Base-by-base conservation (phyloP, 345 rosid species). In the Camelina hispida region DNA sequence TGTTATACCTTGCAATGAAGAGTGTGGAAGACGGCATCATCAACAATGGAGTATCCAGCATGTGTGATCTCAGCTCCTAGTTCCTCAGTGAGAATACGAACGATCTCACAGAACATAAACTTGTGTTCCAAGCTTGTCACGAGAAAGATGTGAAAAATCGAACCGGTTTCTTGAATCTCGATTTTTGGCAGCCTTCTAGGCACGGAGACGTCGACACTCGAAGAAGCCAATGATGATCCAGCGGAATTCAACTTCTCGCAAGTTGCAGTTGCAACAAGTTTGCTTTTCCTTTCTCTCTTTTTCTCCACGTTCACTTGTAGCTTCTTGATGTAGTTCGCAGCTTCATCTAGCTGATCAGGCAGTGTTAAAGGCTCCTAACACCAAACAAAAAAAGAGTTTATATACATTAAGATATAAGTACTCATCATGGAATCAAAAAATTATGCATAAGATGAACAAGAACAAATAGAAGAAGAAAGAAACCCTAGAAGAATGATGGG, bases 331-430 rank as follows among this genome's bases (percentile, higher is more conserved):
- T 78, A 78, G 10, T 72, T 72, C 67, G 73, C 48, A 59, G 78
- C 81, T 78, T 78, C 81, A 59, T 78, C 78, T 59, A 78, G 73
- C 64, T 78, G 78, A 60, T 78, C 81, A 59, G 78, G 77, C 2
- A 72, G 44, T 32, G 78, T 14, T 44, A 66, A 59, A 60, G 20
- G 3, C 64, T 78, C 81, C 81, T 78, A 66, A 25, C 14, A 77
- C 20, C 5, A 56, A 58, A 66, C 51, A 72, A 42, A 18, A 43
- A 66, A 66, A 74, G 1, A 11, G 32, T 59, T 30, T 12, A 9
- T 28, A 25, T 42, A 43, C 37, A 48, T 47, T 30, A 8, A 22
- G 23, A 52, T 13, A 73, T 34, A 1, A 40, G 28, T 25, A 34
- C 18, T n/a, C n/a, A n/a, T 57, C 20, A 55, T 63, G 23, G 11